A percentile compares a stretch with the other conserved stretches of the same genome.
phyloP scores from a whole-genome alignment of 352 stramenopile genomes.

The Globisporangium parvum region DNA sequence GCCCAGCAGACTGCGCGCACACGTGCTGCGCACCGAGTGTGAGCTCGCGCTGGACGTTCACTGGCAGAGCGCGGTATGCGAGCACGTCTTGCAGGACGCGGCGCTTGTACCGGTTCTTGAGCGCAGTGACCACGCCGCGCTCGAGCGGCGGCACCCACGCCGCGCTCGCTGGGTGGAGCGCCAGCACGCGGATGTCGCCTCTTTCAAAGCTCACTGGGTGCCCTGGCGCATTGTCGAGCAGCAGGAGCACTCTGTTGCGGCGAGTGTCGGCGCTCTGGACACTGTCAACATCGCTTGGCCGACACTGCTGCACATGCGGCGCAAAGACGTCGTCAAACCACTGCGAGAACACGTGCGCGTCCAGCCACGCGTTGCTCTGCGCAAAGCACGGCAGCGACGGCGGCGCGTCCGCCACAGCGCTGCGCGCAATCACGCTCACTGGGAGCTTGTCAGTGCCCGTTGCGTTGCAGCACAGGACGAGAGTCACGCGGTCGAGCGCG shows the following conservation, averaged over 20 bases:
- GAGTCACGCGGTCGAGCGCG: conserved; percentile 7
- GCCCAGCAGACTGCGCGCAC: conserved; percentile 6
- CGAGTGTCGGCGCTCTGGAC: too few species aligned
- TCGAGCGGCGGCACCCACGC: conserved; percentile 18
- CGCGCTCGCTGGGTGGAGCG: conserved; percentile 3
- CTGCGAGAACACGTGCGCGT: conserved; percentile 9
- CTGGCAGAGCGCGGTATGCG: conserved; percentile 11
- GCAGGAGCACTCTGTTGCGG: conserved; percentile 6
- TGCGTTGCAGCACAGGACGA: conserved; percentile 17
- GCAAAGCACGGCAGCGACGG: conserved; percentile 10
- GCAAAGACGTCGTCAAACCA: conserved; percentile 15
- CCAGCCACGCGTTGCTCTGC: conserved; percentile 14
- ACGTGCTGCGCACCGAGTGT: conserved; percentile 4
- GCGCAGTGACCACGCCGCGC: conserved; percentile 15
- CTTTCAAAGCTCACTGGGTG: conserved; percentile 11
- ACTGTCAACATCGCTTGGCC: background rate
- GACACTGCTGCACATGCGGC: conserved; percentile 1
- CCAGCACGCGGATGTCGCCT: conserved; percentile 9
- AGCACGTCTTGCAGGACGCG: conserved; percentile 17
- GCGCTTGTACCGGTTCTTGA: conserved; percentile 25
- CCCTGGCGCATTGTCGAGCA: conserved; percentile 16
- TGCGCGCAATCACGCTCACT: conserved; percentile 10
- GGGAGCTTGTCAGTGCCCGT: conserved; percentile 5
- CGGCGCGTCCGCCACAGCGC: background rate
- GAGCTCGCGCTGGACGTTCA: conserved; percentile 6